Base-by-base conservation (phyloP, 129 eudicot genomes). In the Dittrichia graveolens region DNA sequence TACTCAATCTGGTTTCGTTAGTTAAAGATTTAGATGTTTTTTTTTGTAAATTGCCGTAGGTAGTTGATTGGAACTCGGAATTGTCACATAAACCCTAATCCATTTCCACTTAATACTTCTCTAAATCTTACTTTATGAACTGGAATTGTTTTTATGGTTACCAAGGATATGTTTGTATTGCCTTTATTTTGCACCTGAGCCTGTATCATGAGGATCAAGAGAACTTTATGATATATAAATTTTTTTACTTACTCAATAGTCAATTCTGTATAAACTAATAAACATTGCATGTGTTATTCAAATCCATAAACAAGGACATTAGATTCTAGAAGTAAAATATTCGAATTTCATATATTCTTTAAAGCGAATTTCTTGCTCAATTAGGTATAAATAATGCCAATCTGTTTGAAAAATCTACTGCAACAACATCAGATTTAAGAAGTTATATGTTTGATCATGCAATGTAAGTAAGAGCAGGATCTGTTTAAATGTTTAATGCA, bases 61-160 rank as follows among this genome's bases (percentile, higher is more conserved):
- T 42, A 9, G 15, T 52, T 50, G 45, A 41, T 24, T 53, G 42
- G 31, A 48, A 11, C 41, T 24, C 42, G 42, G 31, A 48, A 11
- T 52, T 65, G 31, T 52, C 35, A 37, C 65, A 44, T 74, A 50
- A 39, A 62, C 63, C 64, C 71, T 74, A 63, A n/a, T 50, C 55
- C 61, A 39, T 37, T 31, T 44, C 13, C 38, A 50, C 50, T 15
- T 38, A 2, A 69, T 8, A 16, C 18, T 35, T 34, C 3, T 11
- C 8, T 10, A 43, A 13, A 42, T 57, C 4, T 55, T 13, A 41
- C 24, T 19, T 13, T 56, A 12, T 37, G 9, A n/a, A 50, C 13
- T 24, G 7, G 11, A 66, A 31, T 12, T 13, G 41, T 66, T 18
- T 66, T 6, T 66, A 5, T 45, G 16, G 44, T 24, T 48, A 65